Conservation (phyloP, 768 basidiomycete genomes). For the Pleurotus giganteus region DNA sequence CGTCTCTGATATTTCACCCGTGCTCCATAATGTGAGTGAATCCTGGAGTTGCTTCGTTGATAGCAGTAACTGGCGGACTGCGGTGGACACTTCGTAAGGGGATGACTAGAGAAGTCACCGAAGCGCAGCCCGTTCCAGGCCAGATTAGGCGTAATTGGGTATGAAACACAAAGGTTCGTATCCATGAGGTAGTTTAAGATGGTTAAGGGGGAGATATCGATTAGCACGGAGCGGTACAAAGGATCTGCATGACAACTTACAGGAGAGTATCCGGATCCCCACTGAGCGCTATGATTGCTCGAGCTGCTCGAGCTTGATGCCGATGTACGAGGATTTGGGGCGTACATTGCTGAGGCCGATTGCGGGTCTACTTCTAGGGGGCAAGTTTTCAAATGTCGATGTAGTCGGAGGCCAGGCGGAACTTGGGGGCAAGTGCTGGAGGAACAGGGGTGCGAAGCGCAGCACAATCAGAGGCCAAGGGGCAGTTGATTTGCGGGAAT, state of each 20-base stretch:
- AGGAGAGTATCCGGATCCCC: constrained; percentile 5
- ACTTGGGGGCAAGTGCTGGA: background rate
- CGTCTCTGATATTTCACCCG: constrained; percentile 52
- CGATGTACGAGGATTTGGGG: constrained; percentile 4
- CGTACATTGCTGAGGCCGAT: constrained; percentile 3
- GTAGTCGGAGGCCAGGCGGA: background rate
- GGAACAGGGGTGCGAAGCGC: background rate
- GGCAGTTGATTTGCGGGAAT: background rate
- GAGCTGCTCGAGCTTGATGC: constrained; percentile 9
- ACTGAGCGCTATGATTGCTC: constrained; percentile 10
- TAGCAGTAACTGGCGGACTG: constrained; percentile 68
- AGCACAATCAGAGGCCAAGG: background rate
- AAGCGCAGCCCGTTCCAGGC: too few relatives aligned
- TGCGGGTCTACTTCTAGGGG: background rate
- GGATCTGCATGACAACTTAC: background rate
- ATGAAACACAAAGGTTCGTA: too few relatives aligned
- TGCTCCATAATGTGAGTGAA: constrained; percentile 66
- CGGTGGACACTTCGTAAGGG: constrained; percentile 48
- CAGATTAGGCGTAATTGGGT: too few relatives aligned
- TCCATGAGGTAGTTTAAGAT: too few relatives aligned
- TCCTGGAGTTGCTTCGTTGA: constrained; percentile 85
- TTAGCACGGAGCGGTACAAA: background rate
- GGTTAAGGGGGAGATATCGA: background rate
- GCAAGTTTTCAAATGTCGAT: background rate
- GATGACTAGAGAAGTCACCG: too few relatives aligned